Evolutionary conservation across 129 eudicot genomes (phyloP), one percentile per base, ranked within the genome.

Genomic region (Pseudognaphalium luteoalbum): DNA sequence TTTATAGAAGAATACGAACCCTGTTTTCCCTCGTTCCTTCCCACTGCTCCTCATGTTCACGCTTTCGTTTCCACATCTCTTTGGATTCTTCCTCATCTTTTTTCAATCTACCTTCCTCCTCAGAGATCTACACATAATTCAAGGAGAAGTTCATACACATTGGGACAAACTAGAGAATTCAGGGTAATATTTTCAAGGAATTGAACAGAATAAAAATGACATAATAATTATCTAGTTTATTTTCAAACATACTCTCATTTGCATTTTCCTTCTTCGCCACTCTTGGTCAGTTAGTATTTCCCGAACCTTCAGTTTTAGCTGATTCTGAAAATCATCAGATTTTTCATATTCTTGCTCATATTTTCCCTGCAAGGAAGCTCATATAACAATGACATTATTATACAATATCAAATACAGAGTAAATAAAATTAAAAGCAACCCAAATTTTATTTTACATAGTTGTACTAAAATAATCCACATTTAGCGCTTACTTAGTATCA

Each of bases 31-130:
- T 81, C 16, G 99, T 95, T 77, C 99, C 99, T 91, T 95, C 99
- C 99, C 99, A 95, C 85, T 95, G 97, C 78, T 95, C 96, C 82
- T 95, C 97, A 33, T 95, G 99, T 81, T 95, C 99, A 77, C 99
- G 92, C 83, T 94, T 94, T 66, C 97, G 84, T 85, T 95, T 95
- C 99, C 99, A 95, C 89, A 84, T 87, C 83, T 95, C 97, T 83
- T 95, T 91, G 41, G 92, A 70, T 78, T 95, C 99, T 81, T 89
- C 96, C 75, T 95, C 99, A n/a, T 95, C 99, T 83, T 95, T 95
- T 92, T 95, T 95, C 85, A 95, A 75, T 76, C 99, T 86, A 70
- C 97, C 99, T 88, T 95, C 99, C 83, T 95, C 99, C 76, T 95
- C 99, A 1, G 99, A 95, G 81, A 95, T 91, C 99, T 95, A 79